Conservation (phyloP, 805 yeast genomes). For the Tetrapisispora phaffii region DNA sequence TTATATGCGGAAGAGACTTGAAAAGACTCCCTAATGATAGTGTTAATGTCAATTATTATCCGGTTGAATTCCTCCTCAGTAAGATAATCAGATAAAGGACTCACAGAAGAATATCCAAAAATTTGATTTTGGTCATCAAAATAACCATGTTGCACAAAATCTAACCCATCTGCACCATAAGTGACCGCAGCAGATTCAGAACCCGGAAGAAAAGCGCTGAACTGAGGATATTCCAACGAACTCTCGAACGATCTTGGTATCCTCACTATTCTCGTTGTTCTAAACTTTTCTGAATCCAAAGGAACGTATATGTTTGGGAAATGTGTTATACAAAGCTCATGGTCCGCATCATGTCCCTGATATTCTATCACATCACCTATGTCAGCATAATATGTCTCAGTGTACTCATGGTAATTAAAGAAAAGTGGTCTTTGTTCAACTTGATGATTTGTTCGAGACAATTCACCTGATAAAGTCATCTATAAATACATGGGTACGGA, state of each 20-base stretch:
- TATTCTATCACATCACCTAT: constrained; percentile 3
- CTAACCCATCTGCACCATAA: constrained; percentile 5
- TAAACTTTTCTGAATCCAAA: constrained; percentile 22
- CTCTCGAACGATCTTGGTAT: constrained; percentile 45
- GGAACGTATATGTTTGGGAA: constrained; percentile 50
- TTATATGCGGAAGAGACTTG: constrained; percentile 33
- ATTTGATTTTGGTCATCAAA: constrained; percentile 21
- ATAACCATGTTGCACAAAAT: constrained; percentile 33
- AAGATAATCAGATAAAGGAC: constrained; percentile 39
- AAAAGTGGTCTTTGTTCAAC: constrained; percentile 28
- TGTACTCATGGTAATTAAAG: constrained; percentile 62
- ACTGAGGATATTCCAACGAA: constrained; percentile 39
- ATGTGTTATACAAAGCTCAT: constrained; percentile 46
- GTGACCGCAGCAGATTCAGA: constrained; percentile 51
- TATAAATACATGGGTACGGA: not conserved
- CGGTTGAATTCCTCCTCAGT: constrained; percentile 31
- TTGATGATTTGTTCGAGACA: not conserved
- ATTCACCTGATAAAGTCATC: not conserved
- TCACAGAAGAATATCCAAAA: constrained; percentile 45
- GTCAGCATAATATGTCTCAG: constrained; percentile 23
- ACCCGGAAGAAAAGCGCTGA: constrained; percentile 49
- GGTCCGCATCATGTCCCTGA: constrained; percentile 22
- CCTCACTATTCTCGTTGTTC: constrained; percentile 48
- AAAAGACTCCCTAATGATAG: constrained; percentile 32
- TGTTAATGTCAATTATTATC: constrained; percentile 40